A percentile compares a stretch with the other conserved stretches of the same genome.
These are phyloP conservation scores for Wickerhamomyces silvicola DNA, from an alignment of 805 yeast genomes.

Conservation along the genomic window DNA sequence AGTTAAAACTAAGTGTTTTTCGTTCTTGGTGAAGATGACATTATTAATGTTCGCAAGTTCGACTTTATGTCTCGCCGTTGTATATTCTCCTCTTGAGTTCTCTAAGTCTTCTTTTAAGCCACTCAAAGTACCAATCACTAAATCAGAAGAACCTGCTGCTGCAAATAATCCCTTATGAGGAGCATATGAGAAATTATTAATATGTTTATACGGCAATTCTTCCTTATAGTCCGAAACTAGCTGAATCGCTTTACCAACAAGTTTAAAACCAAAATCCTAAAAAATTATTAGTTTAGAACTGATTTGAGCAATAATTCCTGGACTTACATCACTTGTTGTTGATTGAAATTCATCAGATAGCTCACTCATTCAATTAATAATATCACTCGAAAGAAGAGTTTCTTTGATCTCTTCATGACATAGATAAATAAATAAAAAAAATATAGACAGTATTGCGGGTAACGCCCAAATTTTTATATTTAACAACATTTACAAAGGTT, in stretches of 20 bases:
- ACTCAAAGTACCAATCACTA: slow-evolving; percentile 30
- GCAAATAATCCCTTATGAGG: slow-evolving; percentile 27
- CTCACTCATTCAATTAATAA: slow-evolving; percentile 18
- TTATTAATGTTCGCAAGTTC: slow-evolving; percentile 22
- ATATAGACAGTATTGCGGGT: too few relatives aligned
- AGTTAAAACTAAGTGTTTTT: slow-evolving; percentile 25
- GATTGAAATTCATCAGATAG: slow-evolving; percentile 14
- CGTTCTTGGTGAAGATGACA: slow-evolving; percentile 27
- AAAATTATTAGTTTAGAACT: too few relatives aligned
- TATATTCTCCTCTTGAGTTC: slow-evolving; percentile 15
- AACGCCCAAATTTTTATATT: too few relatives aligned
- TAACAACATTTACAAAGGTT: too few relatives aligned
- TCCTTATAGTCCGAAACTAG: slow-evolving; percentile 32
- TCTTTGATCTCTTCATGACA: too few relatives aligned
- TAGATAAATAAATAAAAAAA: too few relatives aligned
- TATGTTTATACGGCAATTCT: slow-evolving; percentile 26
- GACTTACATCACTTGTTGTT: slow-evolving; percentile 17
- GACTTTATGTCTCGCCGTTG: slow-evolving; percentile 13
- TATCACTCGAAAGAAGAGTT: too few relatives aligned
- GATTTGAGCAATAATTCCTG: too few relatives aligned
- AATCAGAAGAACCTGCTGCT: slow-evolving; percentile 30
- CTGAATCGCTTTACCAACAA: slow-evolving; percentile 25
- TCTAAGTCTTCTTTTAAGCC: slow-evolving; percentile 25
- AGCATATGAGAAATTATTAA: slow-evolving; percentile 33
- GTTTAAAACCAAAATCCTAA: slow-evolving; percentile 39